phyloP scores from a whole-genome alignment of 1,284 basidiomycete species.

The Leccinum griseonigrum region DNA sequence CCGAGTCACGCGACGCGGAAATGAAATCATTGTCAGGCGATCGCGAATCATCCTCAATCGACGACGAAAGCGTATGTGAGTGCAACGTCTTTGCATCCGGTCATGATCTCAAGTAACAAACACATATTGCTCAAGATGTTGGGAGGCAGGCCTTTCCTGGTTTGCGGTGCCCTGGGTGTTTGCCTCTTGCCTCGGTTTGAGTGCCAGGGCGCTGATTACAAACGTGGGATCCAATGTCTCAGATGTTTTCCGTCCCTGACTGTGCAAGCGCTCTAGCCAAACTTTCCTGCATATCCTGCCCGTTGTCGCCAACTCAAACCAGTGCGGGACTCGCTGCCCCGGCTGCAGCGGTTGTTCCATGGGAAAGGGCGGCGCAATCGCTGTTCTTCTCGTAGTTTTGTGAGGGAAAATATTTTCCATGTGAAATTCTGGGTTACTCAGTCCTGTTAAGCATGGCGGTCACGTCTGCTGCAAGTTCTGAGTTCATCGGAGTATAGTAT shows the following conservation, averaged over 20 bases:
- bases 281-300: conserved; percentile 52
- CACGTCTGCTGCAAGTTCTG: conserved; percentile 57
- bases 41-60: conserved; percentile 46
- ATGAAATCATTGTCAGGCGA: conserved; percentile 34
- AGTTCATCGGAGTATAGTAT: conserved; percentile 62
- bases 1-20: not conserved
- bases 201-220: conserved; percentile 48
- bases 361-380: conserved; percentile 50
- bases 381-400: conserved; percentile 54
- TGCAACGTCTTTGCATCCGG: not conserved
- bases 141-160: conserved; percentile 60
- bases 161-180: conserved; percentile 61
- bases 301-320: conserved; percentile 46
- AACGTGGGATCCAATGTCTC: conserved; percentile 32
- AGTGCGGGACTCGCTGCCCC: conserved; percentile 55
- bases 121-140: conserved; percentile 41
- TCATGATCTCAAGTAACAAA: not conserved
- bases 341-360: conserved; percentile 49
- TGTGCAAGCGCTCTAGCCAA: conserved; percentile 33
- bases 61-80: conserved; percentile 50
- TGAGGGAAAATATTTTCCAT: conserved; percentile 24
- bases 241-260: not conserved
- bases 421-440: conserved; percentile 2
- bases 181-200: conserved; percentile 55
- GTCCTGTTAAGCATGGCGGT: conserved; percentile 45